Evolutionary conservation across 768 basidiomycete species (phyloP), one percentile per base, ranked within the genome.

Genomic region (Hericium erinaceus): DNA sequence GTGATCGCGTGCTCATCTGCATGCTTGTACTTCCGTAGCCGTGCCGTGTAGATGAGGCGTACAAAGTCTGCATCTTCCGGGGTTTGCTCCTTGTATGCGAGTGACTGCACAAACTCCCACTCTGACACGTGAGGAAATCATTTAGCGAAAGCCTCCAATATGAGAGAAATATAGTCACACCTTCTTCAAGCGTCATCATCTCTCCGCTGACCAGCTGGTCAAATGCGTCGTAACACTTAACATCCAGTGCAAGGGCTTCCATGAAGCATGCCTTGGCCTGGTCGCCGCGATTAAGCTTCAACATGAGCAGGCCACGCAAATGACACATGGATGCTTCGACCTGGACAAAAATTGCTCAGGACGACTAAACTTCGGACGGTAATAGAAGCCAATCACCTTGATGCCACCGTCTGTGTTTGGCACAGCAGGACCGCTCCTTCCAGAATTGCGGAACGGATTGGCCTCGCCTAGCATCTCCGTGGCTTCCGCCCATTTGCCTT

Each of bases 311-410:
- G 12, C 95, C 97, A 56, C 97, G 83, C 16, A 99, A 76, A 67
- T 95, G 87, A 66, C 95, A 98, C 84, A 98, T 95, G 2, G 95
- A 97, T 3, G 97, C 92, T 74, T 98, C 93, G 40, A 98, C 89
- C 93, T 95, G 41, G 40, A 12, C 39, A 26, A 10, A 15, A 44
- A 20, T 20, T 20, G 16, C 38, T 57, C 8, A 55, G 60, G 38
- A 22, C 24, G 15, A 51, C 22, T 12, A 51, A 51, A 40, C 28
- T 2, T 38, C 24, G 28, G 33, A 22, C n/a, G 39, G 10, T 52
- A 18, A 26, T 20, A 13, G 28, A 16, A 3, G 48, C 20, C 48
- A 63, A 73, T 58, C 58, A 93, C 94, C 75, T 99, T 99, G 69
- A 98, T 92, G 3, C 97, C 97, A 28, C 92, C 93, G 64, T 98